Evolutionary conservation across 768 basidiomycete genomes (phyloP).

Genomic region (Tephrocybe sp.): DNA sequence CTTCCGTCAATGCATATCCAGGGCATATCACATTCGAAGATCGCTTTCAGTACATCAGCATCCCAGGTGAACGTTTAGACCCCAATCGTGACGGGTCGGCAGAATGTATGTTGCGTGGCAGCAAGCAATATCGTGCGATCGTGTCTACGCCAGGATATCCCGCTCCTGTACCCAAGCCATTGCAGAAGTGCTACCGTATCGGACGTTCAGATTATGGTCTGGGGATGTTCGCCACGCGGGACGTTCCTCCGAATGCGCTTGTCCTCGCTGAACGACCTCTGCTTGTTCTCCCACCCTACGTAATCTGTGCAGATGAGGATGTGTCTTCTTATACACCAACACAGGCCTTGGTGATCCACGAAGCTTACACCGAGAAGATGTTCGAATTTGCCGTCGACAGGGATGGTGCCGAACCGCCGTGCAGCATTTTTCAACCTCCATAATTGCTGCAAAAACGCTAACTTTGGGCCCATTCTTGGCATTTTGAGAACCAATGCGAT

Average conservation of each 20-base stretch:
- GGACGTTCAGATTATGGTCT: background rate
- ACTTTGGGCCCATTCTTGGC: conserved; percentile 28
- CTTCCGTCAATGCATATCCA: too few relatives aligned
- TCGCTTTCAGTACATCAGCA: too few relatives aligned
- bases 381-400: conserved; percentile 18
- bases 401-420: conserved; percentile 20
- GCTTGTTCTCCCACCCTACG: conserved; percentile 21
- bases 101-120: background rate
- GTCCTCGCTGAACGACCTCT: conserved; percentile 29
- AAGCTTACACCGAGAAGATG: conserved; percentile 9
- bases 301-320: background rate
- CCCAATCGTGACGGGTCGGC: background rate
- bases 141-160: conserved; percentile 12
- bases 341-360: background rate
- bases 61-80: too few relatives aligned
- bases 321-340: background rate
- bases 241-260: conserved; percentile 2
- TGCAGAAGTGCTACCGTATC: background rate
- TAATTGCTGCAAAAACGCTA: conserved; percentile 27
- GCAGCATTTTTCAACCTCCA: conserved; percentile 23
- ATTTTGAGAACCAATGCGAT: conserved; percentile 27
- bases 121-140: background rate
- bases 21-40: too few relatives aligned
- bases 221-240: conserved; percentile 3
- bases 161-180: conserved; percentile 1